A percentile compares a stretch with the other conserved stretches of the same genome.
These are phyloP conservation scores for Penicillium arizonense DNA, from an alignment of 495 filamentous ascomycete genomes.

Conservation along the genomic window DNA sequence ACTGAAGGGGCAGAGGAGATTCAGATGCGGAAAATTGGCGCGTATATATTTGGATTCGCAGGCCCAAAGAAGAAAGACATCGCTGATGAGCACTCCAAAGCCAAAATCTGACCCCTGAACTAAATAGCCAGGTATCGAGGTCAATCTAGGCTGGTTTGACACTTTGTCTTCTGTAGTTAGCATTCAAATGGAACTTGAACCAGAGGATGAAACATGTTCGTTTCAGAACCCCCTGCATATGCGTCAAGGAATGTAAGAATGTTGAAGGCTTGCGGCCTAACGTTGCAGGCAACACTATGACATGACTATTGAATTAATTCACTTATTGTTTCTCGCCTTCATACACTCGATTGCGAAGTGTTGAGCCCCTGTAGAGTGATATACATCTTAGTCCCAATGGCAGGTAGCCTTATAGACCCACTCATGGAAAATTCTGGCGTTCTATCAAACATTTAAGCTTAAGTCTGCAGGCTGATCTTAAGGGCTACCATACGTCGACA, in stretches of 20 bases:
- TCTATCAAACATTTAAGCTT: neutral
- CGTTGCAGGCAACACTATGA: neutral
- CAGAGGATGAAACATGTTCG: neutral
- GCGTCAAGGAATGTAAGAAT: neutral
- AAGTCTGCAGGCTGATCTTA: neutral
- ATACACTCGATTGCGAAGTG: neutral
- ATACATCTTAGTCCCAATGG: too few relatives aligned
- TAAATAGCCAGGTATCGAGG: neutral
- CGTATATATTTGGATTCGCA: conserved; percentile 44
- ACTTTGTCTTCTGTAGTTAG: too few relatives aligned
- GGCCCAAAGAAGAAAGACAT: conserved; percentile 21
- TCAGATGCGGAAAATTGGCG: conserved; percentile 48
- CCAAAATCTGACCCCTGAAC: conserved; percentile 12
- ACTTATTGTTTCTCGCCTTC: neutral
- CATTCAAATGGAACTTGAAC: neutral
- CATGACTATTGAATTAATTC: neutral
- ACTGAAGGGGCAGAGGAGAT: conserved; percentile 52
- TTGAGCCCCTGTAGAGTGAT: neutral
- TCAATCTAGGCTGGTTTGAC: neutral
- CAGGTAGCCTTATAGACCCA: too few relatives aligned
- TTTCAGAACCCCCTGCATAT: neutral
- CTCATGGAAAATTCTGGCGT: too few relatives aligned
- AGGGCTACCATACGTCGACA: too few relatives aligned
- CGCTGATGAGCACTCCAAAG: conserved; percentile 3
- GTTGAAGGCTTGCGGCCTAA: neutral